Evolutionary conservation across 106 monocot genomes (phyloP).

Genomic region (Xerophyta viscosa): DNA sequence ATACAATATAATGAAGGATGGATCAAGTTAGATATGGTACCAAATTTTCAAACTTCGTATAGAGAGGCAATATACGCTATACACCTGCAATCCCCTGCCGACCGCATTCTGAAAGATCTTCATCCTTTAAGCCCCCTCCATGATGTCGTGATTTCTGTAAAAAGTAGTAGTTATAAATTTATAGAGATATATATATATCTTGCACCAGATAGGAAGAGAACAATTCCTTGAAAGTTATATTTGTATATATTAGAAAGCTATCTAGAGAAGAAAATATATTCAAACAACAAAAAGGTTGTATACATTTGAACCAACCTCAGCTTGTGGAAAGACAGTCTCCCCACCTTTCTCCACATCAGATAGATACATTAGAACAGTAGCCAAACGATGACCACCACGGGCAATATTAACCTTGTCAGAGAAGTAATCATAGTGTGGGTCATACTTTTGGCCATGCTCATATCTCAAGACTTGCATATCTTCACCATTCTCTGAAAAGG

Average conservation of each 20-base stretch:
- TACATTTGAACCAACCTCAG: slow-evolving; percentile 29
- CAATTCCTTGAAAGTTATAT: neutral
- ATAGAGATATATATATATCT: too few relatives aligned
- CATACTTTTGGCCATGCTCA: slow-evolving; percentile 56
- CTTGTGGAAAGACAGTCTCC: slow-evolving; percentile 64
- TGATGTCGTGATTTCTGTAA: too few relatives aligned
- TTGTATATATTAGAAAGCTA: too few relatives aligned
- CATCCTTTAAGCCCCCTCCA: too few relatives aligned
- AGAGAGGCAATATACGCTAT: neutral
- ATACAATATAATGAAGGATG: neutral
- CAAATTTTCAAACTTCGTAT: too few relatives aligned
- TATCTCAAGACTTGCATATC: slow-evolving; percentile 50
- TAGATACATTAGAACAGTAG: slow-evolving; percentile 82
- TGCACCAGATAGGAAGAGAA: too few relatives aligned
- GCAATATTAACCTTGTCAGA: slow-evolving; percentile 29
- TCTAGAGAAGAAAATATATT: neutral
- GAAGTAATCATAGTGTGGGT: slow-evolving; percentile 64
- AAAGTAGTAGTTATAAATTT: too few relatives aligned
- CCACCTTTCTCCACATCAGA: slow-evolving; percentile 63
- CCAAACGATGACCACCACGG: slow-evolving; percentile 47
- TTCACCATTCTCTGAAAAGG: slow-evolving; percentile 86
- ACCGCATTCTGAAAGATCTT: too few relatives aligned
- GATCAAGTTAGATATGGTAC: too few relatives aligned
- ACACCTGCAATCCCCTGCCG: too few relatives aligned
- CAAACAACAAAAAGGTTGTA: neutral